Conservation (phyloP, 345 rosid species). For the Bruguiera sexangula region DNA sequence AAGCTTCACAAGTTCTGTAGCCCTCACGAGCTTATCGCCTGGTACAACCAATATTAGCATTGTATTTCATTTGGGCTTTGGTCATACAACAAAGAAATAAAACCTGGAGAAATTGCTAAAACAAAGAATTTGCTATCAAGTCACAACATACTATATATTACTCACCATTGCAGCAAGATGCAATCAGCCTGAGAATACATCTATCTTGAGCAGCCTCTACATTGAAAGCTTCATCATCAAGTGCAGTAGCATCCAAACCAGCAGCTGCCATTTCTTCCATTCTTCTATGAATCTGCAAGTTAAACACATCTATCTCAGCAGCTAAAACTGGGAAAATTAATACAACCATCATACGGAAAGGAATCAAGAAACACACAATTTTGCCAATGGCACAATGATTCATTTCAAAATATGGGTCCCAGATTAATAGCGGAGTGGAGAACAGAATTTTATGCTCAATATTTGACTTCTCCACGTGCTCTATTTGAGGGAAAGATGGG, state of each 20-base stretch:
- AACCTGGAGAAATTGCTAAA: neutral
- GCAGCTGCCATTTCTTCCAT: constrained; percentile 50
- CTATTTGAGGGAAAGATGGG: neutral
- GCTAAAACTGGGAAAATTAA: neutral
- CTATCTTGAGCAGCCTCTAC: constrained; percentile 81
- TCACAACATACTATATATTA: neutral
- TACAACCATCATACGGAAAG: neutral
- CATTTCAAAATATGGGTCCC: no score
- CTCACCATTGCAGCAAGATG: constrained; percentile 91
- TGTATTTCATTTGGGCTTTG: neutral
- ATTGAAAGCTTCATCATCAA: constrained; percentile 80
- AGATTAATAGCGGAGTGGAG: no score
- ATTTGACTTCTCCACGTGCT: neutral
- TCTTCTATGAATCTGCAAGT: constrained; percentile 59
- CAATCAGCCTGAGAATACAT: constrained; percentile 84
- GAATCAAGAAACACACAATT: constrained; percentile 5
- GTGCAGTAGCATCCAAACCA: constrained; percentile 51
- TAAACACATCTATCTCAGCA: neutral
- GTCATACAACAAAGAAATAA: neutral
- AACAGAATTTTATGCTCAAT: neutral
- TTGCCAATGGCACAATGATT: neutral
- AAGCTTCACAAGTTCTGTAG: constrained; percentile 74
- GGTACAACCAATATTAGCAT: constrained; percentile 18
- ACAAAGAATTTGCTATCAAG: neutral
- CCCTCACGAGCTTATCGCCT: constrained; percentile 87